Conservation (phyloP, 148 eudicot genomes). For the Camellia sinensis region DNA sequence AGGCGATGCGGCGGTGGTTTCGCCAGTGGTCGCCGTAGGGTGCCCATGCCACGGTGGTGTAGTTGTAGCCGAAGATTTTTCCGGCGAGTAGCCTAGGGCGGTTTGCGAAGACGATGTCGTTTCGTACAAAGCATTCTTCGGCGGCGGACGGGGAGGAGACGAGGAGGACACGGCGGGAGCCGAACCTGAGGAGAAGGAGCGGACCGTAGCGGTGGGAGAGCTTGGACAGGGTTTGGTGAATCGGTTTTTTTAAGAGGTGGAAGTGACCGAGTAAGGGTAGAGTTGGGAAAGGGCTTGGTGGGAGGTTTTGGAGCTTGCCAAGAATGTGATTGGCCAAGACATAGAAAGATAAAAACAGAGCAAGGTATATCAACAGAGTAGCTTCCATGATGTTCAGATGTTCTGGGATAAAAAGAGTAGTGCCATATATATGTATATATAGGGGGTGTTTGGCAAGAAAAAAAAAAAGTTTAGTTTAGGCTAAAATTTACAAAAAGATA, state of each 20-base stretch:
- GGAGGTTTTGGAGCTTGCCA: constrained; percentile 32
- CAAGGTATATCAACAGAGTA: background rate
- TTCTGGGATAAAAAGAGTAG: too few relatives aligned
- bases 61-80: constrained; percentile 36
- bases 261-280: constrained; percentile 56
- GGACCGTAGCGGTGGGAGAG: constrained; percentile 40
- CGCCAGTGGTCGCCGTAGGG: constrained; percentile 59
- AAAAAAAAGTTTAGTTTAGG: too few relatives aligned
- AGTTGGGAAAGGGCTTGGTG: constrained; percentile 46
- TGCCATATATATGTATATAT: too few relatives aligned
- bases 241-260: constrained; percentile 39
- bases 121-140: constrained; percentile 45
- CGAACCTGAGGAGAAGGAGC: constrained; percentile 32
- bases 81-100: constrained; percentile 41
- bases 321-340: constrained; percentile 19
- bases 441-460: too few relatives aligned
- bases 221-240: constrained; percentile 35
- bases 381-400: background rate
- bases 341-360: constrained; percentile 20
- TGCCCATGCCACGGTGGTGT: constrained; percentile 43
- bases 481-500: too few relatives aligned
- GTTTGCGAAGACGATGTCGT: constrained; percentile 53
- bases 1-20: constrained; percentile 40
- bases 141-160: constrained; percentile 49
- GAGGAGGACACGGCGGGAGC: constrained; percentile 40